These are phyloP conservation scores for Theobroma cacao DNA, from an alignment of 345 rosid genomes.

Conservation along the genomic window DNA sequence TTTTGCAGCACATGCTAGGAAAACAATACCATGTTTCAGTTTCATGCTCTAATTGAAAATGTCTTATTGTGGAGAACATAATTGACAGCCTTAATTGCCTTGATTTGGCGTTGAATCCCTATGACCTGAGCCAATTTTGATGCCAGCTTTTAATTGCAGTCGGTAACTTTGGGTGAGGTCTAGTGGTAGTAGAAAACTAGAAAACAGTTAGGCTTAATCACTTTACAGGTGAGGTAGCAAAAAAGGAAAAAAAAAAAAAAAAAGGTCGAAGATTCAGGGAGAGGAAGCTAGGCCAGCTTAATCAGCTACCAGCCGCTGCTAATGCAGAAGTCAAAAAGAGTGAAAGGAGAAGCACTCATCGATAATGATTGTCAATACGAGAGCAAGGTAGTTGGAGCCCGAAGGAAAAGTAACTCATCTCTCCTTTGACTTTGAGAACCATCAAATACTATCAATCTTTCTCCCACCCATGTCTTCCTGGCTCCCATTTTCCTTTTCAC, in stretches of 20 bases:
- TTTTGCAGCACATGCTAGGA: not conserved
- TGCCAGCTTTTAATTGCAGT: not conserved
- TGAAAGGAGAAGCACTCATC: not conserved
- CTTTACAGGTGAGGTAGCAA: not conserved
- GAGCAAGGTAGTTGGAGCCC: not conserved
- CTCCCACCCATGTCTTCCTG: not conserved
- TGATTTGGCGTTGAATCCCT: not conserved
- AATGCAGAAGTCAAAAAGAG: slow-evolving; percentile 10
- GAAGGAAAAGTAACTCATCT: not conserved
- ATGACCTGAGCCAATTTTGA: not conserved
- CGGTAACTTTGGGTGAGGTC: not conserved
- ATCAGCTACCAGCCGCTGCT: not conserved
- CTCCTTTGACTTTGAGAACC: not conserved
- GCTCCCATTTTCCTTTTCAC: not conserved
- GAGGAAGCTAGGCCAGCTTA: not conserved
- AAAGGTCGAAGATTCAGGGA: not conserved
- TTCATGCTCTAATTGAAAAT: not conserved
- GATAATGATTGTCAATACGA: not conserved
- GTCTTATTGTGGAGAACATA: not conserved
- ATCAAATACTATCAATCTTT: not conserved
- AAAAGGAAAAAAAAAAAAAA: not conserved
- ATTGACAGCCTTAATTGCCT: not conserved
- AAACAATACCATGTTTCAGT: not conserved
- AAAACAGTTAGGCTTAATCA: not conserved
- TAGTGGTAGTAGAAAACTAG: not conserved